Percentiles rank a stretch among this genome's conserved stretches.
Conservation (phyloP, 352 stramenopile genomes). For the Pythium periplocum region DNA sequence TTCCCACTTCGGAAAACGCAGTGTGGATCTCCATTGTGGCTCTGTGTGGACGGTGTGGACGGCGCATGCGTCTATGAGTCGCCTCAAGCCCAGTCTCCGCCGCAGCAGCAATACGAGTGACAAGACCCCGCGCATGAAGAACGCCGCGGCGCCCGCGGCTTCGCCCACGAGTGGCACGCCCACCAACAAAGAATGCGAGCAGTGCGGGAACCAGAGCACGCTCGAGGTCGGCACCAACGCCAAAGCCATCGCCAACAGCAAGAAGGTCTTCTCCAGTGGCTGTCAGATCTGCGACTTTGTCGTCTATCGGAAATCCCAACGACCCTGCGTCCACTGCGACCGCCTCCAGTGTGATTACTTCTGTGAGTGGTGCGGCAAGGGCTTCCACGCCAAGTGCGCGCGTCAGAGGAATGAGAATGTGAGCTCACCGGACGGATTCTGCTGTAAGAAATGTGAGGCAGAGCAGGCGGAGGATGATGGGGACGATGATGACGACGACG, state of each 20-base stretch:
- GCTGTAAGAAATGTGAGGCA: constrained; percentile 62
- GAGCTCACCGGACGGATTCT: constrained; percentile 51
- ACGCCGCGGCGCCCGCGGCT: constrained; percentile 11
- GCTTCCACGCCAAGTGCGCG: constrained; percentile 74
- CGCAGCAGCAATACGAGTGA: constrained; percentile 12
- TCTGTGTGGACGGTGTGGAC: no score
- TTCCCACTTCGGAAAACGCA: no score
- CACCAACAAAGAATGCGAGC: constrained; percentile 43
- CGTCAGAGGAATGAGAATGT: constrained; percentile 45
- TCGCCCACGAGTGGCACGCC: constrained; percentile 22
- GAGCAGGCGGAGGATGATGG: constrained; percentile 56
- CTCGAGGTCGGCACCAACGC: constrained; percentile 29
- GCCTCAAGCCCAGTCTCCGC: constrained; percentile 19
- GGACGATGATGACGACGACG: constrained; percentile 37
- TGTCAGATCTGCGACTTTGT: constrained; percentile 86
- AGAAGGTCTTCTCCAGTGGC: constrained; percentile 25
- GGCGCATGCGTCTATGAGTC: constrained; percentile 10
- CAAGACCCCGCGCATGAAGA: constrained; percentile 14
- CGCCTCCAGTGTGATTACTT: constrained; percentile 67
- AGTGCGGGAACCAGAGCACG: constrained; percentile 30
- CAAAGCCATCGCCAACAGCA: constrained; percentile 42
- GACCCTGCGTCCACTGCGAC: constrained; percentile 61
- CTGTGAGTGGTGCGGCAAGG: constrained; percentile 82
- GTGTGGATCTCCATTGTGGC: no score
- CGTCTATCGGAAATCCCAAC: constrained; percentile 53